Base-by-base conservation (phyloP, 2,329 filamentous ascomycete genomes). In the Pleurostoma richardsiae region DNA sequence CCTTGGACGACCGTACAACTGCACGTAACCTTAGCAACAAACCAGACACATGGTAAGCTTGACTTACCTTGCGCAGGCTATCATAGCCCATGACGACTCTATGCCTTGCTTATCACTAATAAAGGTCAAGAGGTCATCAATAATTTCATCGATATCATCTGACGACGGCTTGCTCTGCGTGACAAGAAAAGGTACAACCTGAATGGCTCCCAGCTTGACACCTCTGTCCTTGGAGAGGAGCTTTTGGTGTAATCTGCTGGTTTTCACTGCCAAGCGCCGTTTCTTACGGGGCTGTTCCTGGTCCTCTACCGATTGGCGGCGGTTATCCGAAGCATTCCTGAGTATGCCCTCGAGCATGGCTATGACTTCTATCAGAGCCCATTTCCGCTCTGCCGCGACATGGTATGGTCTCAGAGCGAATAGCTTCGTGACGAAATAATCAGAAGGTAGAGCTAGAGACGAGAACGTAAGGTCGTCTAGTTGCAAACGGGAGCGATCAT, bases 1-100 rank as follows among this genome's bases (percentile, higher is more conserved):
- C 56, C 51, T 29, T 55, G 52, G 52, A 77, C 71, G 41, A 68
- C 56, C 30, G 75, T 69, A 56, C 77, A 73, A 54, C 75, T 79
- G 52, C 5, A 27, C 1, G 39, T 29, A 10, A 40, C 29, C 26
- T 46, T 36, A 10, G 49, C 42, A n/a, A 33, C 6, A 38, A 26
- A n/a, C 26, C 10, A 29, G 27, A 31, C 10, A 47, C 44, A 4
- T 30, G 41, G 30, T 39, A 11, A 42, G 46, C 10, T 3, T 38
- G 28, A 65, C 76, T 60, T 70, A 91, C 89, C 87, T 88, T 52
- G 88, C 75, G 59, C 90, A 81, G n/a, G 84, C 85, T 44, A 96
- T 64, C 71, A 95, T 82, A 19, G 90, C 85, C 94, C 94, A 99
- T 0, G 84, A 88, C 6, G 84, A 79, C 39, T 85, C 70, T 6